Conservation (phyloP, 1,284 basidiomycete genomes). For the Irpex lacteus region DNA sequence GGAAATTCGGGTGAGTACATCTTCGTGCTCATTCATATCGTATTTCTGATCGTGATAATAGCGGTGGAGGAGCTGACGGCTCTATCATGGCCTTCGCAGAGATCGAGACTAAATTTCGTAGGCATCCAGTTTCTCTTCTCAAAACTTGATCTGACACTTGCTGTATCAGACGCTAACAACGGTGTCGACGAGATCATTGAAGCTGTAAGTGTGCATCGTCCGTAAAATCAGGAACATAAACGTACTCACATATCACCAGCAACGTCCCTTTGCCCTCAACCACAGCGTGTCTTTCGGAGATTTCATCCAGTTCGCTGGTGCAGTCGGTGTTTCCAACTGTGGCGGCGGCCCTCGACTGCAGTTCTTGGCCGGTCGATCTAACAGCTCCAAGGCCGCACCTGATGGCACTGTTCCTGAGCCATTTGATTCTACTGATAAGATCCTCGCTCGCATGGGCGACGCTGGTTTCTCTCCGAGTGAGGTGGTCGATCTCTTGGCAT, state of each 20-base stretch:
- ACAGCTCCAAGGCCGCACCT: conserved; percentile 26
- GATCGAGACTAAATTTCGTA: conserved; percentile 32
- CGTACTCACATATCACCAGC: conserved; percentile 13
- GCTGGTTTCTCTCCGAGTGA: conserved; percentile 35
- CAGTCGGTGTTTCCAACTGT: conserved; percentile 37
- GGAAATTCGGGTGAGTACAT: conserved; percentile 28
- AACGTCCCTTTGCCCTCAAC: conserved; percentile 29
- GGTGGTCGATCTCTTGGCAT: conserved; percentile 39
- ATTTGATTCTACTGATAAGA: conserved; percentile 34
- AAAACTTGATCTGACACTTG: too few relatives aligned
- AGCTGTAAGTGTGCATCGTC: background rate
- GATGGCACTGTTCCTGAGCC: conserved; percentile 32
- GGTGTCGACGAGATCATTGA: conserved; percentile 34
- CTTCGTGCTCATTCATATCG: background rate
- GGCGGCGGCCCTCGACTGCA: conserved; percentile 33
- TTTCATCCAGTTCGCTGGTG: conserved; percentile 44
- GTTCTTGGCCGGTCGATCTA: conserved; percentile 34
- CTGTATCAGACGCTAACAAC: conserved; percentile 24
- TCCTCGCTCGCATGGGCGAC: conserved; percentile 38
- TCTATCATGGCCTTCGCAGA: conserved; percentile 33
- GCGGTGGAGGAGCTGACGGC: conserved; percentile 32
- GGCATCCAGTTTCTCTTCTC: background rate
- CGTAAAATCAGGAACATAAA: background rate
- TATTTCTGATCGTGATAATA: conserved; percentile 1
- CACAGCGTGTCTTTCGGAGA: conserved; percentile 38